Conservation (phyloP, 148 eudicot genomes). For the Linanthus parryae region DNA sequence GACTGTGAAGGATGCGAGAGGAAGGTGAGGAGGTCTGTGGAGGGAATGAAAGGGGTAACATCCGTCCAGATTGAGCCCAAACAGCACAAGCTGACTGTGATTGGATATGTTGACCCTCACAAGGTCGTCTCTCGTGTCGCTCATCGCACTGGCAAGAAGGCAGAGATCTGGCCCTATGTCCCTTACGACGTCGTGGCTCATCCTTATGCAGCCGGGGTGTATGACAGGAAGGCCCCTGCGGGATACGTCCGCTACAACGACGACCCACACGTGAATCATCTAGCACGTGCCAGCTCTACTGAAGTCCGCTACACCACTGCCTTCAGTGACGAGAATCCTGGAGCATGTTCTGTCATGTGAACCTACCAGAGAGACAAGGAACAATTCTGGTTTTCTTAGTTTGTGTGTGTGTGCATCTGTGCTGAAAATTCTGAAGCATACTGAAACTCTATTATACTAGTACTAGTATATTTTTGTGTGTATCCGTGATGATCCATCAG, state of each 20-base stretch:
- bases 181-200: slow-evolving; percentile 78
- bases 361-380: too few species aligned
- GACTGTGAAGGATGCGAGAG: slow-evolving; percentile 95
- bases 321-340: slow-evolving; percentile 78
- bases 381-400: too few species aligned
- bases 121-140: slow-evolving; percentile 70
- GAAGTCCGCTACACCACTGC: slow-evolving; percentile 89
- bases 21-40: slow-evolving; percentile 64
- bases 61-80: slow-evolving; percentile 59
- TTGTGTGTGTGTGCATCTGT: too few species aligned
- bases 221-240: slow-evolving; percentile 77
- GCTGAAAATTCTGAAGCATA: too few species aligned
- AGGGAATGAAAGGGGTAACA: slow-evolving; percentile 85
- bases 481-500: too few species aligned
- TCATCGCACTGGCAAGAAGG: slow-evolving; percentile 74
- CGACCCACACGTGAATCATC: slow-evolving; percentile 36
- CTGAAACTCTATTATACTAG: too few species aligned
- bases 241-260: slow-evolving; percentile 65
- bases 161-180: slow-evolving; percentile 81
- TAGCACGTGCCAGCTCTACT: slow-evolving; percentile 77
- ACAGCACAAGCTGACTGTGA: slow-evolving; percentile 61
- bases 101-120: slow-evolving; percentile 70
- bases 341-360: slow-evolving; percentile 79
- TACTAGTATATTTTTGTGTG: too few species aligned
- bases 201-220: slow-evolving; percentile 72